Conservation (phyloP, 495 filamentous ascomycete genomes). For the Trypethelium eluteriae region DNA sequence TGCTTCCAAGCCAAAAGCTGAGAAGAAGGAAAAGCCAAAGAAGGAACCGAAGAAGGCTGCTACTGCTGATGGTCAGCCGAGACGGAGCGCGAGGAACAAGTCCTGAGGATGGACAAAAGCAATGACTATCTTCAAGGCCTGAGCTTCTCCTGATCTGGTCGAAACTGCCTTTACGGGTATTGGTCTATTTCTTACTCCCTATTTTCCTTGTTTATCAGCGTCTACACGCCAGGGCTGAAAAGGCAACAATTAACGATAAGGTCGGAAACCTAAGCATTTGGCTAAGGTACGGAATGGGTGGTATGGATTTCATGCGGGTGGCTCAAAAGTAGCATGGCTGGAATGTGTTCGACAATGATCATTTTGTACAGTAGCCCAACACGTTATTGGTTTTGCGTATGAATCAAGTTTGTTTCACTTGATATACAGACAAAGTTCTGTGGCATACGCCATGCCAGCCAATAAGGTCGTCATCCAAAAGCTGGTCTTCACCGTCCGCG, state of each 20-base stretch:
- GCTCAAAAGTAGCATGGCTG: not conserved
- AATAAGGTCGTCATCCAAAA: too few relatives aligned
- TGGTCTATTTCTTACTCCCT: not conserved
- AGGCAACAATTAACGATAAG: not conserved
- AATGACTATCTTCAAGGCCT: not conserved
- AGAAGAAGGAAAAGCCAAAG: slow-evolving; percentile 30
- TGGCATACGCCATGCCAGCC: not conserved
- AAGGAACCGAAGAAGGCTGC: slow-evolving; percentile 36
- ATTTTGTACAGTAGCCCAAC: not conserved
- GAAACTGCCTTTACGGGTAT: not conserved
- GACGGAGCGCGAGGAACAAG: slow-evolving; percentile 31
- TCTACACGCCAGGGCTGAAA: not conserved
- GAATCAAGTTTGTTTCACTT: not conserved
- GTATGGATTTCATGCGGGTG: not conserved
- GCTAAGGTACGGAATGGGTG: not conserved
- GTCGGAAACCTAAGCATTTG: not conserved
- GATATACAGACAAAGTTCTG: not conserved
- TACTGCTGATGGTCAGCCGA: slow-evolving; percentile 34
- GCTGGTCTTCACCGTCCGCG: too few relatives aligned
- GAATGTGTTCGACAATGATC: not conserved
- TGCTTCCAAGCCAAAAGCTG: slow-evolving; percentile 14
- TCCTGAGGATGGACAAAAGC: not conserved
- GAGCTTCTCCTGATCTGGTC: not conserved
- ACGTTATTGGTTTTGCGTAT: not conserved
- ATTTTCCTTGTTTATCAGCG: not conserved